Evolutionary conservation across 495 filamentous ascomycete species (phyloP).

Genomic region (Neurospora hispaniola): DNA sequence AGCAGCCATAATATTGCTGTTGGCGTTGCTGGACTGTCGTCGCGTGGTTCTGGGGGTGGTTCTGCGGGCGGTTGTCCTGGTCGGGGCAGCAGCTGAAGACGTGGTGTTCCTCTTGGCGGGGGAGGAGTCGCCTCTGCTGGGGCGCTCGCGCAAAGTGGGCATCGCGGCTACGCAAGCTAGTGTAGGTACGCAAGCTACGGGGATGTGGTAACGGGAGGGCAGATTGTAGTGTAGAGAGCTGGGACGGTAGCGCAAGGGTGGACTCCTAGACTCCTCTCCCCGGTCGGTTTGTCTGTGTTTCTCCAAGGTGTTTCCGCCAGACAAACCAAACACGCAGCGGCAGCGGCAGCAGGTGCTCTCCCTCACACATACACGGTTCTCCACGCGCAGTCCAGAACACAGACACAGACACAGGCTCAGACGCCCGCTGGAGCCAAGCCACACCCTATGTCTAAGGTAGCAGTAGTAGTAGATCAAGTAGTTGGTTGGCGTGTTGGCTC

Average conservation of each 20-base stretch:
- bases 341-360: not conserved
- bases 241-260: not conserved
- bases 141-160: constrained; percentile 27
- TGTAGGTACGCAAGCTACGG: not conserved
- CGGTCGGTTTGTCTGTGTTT: not conserved
- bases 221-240: not conserved
- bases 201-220: not conserved
- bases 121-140: constrained; percentile 24
- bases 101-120: constrained; percentile 19
- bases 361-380: not conserved
- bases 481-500: not conserved
- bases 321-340: not conserved
- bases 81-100: not conserved
- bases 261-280: not conserved
- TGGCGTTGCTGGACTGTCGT: constrained; percentile 2
- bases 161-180: constrained; percentile 11
- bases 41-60: constrained; percentile 12
- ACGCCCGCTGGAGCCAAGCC: not conserved
- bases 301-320: not conserved
- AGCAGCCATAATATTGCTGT: constrained; percentile 10
- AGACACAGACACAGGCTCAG: not conserved
- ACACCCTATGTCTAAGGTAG: not conserved
- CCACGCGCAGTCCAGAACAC: not conserved
- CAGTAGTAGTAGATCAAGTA: not conserved
- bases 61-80: constrained; percentile 5